Conservation (phyloP, 805 yeast species). For the Hanseniaspora guilliermondii region DNA sequence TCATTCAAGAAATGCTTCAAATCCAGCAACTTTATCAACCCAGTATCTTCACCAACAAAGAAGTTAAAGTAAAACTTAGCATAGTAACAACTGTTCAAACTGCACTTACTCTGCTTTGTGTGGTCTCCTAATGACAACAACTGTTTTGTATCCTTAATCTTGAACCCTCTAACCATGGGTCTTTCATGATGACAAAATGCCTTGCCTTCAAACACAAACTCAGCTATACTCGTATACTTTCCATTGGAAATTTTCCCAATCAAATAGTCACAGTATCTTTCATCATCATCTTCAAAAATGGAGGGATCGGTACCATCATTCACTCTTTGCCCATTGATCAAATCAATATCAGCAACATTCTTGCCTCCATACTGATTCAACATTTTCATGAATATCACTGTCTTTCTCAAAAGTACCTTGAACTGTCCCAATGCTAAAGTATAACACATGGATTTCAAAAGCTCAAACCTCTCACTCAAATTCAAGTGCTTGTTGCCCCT, state of each 20-base stretch:
- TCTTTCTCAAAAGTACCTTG: slow-evolving; percentile 24
- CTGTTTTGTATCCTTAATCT: too few relatives aligned
- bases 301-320: slow-evolving; percentile 17
- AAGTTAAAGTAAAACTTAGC: slow-evolving; percentile 8
- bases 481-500: not conserved
- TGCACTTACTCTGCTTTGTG: not conserved
- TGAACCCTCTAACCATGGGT: not conserved
- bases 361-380: slow-evolving; percentile 24
- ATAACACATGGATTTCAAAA: slow-evolving; percentile 12
- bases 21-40: slow-evolving; percentile 39
- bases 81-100: not conserved
- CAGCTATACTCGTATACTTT: not conserved
- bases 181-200: slow-evolving; percentile 3
- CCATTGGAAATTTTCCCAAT: slow-evolving; percentile 2
- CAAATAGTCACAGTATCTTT: slow-evolving; percentile 5
- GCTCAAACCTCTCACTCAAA: not conserved
- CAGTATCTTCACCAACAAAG: slow-evolving; percentile 36
- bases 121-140: not conserved
- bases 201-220: not conserved
- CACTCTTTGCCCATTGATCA: slow-evolving; percentile 16
- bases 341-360: slow-evolving; percentile 20
- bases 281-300: not conserved
- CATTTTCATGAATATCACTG: slow-evolving; percentile 25
- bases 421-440: slow-evolving; percentile 19
- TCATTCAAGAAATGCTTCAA: slow-evolving; percentile 37